Conservation (phyloP, 768 basidiomycete species). For the Mycena maculata region DNA sequence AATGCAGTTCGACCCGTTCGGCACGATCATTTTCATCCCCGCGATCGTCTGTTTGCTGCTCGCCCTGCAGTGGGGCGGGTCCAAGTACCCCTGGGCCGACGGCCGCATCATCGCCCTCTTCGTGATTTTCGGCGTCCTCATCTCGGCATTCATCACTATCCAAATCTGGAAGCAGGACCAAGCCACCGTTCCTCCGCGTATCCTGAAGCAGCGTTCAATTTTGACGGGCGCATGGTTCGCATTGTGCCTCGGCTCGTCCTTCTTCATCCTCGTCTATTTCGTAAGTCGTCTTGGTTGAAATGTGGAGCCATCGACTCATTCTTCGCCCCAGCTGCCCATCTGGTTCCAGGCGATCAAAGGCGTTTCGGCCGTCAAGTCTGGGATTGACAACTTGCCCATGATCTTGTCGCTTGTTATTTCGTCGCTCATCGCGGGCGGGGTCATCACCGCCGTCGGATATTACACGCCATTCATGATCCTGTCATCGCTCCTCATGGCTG, state of each 20-base stretch:
- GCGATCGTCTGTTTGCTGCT: conserved; percentile 6
- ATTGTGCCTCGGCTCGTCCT: not conserved
- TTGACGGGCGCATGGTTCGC: not conserved
- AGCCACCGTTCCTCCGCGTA: conserved; percentile 7
- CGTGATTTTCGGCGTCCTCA: conserved; percentile 6
- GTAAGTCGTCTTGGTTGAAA: conserved; percentile 3
- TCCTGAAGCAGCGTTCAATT: conserved; percentile 11
- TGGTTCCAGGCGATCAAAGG: conserved; percentile 52
- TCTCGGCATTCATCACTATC: not conserved
- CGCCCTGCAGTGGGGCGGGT: conserved; percentile 20
- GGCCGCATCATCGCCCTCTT: conserved; percentile 13
- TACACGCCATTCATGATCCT: conserved; percentile 48
- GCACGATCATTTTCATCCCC: conserved; percentile 6
- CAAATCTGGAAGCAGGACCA: conserved; percentile 10
- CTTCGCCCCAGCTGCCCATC: conserved; percentile 24
- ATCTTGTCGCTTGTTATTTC: conserved; percentile 52
- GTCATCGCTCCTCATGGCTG: conserved; percentile 45
- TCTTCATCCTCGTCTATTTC: conserved; percentile 11
- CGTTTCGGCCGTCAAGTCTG: conserved; percentile 39
- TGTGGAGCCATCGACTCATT: not conserved
- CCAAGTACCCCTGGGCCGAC: conserved; percentile 19
- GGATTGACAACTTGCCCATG: conserved; percentile 46
- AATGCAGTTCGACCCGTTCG: conserved; percentile 1
- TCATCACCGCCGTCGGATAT: conserved; percentile 46
- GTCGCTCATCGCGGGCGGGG: conserved; percentile 52